Evolutionary conservation across 2,329 filamentous ascomycete species (phyloP).

Genomic region (Cadophora sp.): DNA sequence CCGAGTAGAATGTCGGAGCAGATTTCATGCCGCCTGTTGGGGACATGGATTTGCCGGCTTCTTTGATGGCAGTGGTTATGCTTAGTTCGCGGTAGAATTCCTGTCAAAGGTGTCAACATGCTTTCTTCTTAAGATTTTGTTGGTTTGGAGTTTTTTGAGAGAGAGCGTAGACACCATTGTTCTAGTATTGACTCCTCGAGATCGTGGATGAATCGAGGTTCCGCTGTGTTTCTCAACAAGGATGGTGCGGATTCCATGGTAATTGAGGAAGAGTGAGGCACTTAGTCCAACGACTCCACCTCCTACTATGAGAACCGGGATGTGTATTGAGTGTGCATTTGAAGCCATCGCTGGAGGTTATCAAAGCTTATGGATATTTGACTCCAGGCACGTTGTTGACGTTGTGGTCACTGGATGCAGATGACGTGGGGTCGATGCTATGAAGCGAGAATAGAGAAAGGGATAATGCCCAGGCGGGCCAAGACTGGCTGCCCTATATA

Average conservation of each 20-base stretch:
- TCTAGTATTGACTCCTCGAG: conserved; percentile 47
- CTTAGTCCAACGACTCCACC: conserved; percentile 50
- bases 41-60: conserved; percentile 33
- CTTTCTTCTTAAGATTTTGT: too few species aligned
- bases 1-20: conserved; percentile 30
- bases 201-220: conserved; percentile 48
- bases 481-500: neutral
- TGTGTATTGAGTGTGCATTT: neutral
- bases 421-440: neutral
- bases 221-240: conserved; percentile 48
- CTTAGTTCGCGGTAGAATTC: conserved; percentile 46
- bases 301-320: conserved; percentile 45
- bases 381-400: neutral
- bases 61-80: conserved; percentile 36
- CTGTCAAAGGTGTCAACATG: neutral
- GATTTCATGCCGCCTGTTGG: conserved; percentile 34
- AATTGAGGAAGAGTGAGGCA: conserved; percentile 47
- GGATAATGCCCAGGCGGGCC: neutral
- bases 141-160: too few species aligned
- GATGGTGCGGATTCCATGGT: conserved; percentile 43
- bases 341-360: neutral
- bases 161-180: too few species aligned
- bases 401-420: neutral
- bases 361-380: neutral
- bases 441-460: neutral